phyloP scores from a whole-genome alignment of 345 rosid genomes.

The Nephelium lappaceum region DNA sequence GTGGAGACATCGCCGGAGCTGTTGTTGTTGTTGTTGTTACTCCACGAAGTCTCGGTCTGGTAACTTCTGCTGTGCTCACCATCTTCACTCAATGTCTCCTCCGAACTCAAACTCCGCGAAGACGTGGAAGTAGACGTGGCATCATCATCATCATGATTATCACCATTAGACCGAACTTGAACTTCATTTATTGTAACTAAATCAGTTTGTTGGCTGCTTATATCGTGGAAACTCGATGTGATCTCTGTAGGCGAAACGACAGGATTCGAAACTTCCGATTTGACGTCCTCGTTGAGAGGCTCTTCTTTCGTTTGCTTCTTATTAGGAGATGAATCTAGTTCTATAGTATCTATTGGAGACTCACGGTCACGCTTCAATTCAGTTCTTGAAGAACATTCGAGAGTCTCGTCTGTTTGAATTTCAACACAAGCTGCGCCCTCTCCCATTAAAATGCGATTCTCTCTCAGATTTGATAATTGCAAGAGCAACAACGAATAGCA shows the following conservation, averaged over 20 bases:
- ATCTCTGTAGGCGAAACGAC: conserved; percentile 56
- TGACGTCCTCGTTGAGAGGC: conserved; percentile 65
- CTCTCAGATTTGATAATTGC: conserved; percentile 1
- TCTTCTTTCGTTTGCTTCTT: conserved; percentile 80
- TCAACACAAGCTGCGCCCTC: conserved; percentile 54
- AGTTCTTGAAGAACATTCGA: conserved; percentile 29
- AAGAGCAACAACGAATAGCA: not conserved
- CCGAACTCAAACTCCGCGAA: conserved; percentile 47
- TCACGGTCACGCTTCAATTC: conserved; percentile 55
- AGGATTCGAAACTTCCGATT: conserved; percentile 88
- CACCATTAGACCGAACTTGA: conserved; percentile 42
- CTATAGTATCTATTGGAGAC: conserved; percentile 29
- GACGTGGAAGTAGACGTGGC: conserved; percentile 31
- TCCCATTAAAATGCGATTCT: conserved; percentile 44
- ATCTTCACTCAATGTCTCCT: conserved; percentile 61
- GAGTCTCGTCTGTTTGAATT: conserved; percentile 31
- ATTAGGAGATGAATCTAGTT: conserved; percentile 35
- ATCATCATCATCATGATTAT: not conserved
- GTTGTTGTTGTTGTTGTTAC: conserved; percentile 26
- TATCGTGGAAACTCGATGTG: conserved; percentile 50
- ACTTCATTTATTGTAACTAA: conserved; percentile 22
- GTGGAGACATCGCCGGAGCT: conserved; percentile 38
- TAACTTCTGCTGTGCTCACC: conserved; percentile 48
- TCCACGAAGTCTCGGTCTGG: conserved; percentile 25
- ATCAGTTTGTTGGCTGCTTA: conserved; percentile 51